Base-by-base conservation (phyloP, 1,284 basidiomycete genomes). In the Cystobasidium sp. region DNA sequence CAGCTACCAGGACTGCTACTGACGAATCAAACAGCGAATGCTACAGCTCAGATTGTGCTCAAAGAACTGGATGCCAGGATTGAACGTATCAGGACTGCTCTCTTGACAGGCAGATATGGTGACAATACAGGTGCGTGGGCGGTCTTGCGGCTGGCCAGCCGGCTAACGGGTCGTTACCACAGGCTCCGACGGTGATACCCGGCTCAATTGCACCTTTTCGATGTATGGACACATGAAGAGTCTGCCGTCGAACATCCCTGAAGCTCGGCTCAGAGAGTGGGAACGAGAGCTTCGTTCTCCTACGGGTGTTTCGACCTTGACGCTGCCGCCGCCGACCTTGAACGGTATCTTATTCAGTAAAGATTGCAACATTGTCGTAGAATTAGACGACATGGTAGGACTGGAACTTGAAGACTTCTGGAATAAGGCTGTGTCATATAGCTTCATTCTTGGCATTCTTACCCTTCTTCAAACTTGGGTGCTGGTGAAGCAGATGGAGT, bases 401-500 rank as follows among this genome's bases (percentile, higher is more conserved):
- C 69, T 79, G 12, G 59, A 79, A n/a, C 69, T 78, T 52, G 71
- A 76, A 16, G 37, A 62, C 10, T 73, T 82, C 9, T 82, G 82
- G 82, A 68, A 70, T 10, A 76, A 78, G 18, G 78, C 76, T 20
- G 69, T 78, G 37, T 65, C 72, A 49, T 82, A 80, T 55, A 81
- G 78, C 22, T 68, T 79, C 41, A 24, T 80, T 52, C 78, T 81
- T 39, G 78, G 78, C 3, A 1, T 79, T 22, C 71, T 80, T 0
- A 77, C 81, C 62, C 66, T 76, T 6, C 9, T 78, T 6, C 77
- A 82, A 44, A 75, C 80, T 1, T 59, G 76, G 37, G 58, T 81
- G 3, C 73, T 82, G 8, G 81, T 82, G 1, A 67, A 80, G 44
- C 82, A 83, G 77, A 81, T 83, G 78, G 79, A 82, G 62, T 77